A percentile compares a stretch with the other conserved stretches of the same genome.
These are phyloP conservation scores for Exophiala aquamarina DNA, from an alignment of 2,329 filamentous ascomycete genomes.

Conservation along the genomic window DNA sequence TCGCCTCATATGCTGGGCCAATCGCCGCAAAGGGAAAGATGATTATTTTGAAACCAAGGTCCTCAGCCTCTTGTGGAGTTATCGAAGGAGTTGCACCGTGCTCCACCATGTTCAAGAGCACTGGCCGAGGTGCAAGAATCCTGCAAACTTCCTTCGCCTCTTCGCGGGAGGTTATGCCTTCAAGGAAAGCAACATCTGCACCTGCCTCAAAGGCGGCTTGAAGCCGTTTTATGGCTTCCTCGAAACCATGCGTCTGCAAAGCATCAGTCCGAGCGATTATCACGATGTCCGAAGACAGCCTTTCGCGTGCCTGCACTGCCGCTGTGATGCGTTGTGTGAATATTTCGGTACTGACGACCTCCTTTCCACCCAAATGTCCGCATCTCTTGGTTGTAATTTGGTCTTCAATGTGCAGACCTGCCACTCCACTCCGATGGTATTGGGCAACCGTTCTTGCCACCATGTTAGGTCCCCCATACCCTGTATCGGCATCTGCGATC, in stretches of 20 bases:
- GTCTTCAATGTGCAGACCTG: constrained; percentile 58
- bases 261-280: constrained; percentile 45
- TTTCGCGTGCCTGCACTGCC: constrained; percentile 32
- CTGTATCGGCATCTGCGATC: constrained; percentile 54
- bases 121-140: constrained; percentile 40
- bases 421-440: constrained; percentile 54
- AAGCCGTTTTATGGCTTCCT: constrained; percentile 38
- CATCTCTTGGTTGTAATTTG: constrained; percentile 39
- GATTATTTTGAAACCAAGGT: constrained; percentile 43
- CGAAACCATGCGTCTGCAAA: constrained; percentile 35
- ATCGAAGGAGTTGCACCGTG: constrained; percentile 41
- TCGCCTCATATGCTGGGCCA: constrained; percentile 37
- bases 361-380: constrained; percentile 39
- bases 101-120: constrained; percentile 46
- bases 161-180: constrained; percentile 40
- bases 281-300: constrained; percentile 35
- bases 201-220: constrained; percentile 39
- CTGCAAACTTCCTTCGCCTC: constrained; percentile 33
- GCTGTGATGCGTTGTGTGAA: constrained; percentile 38
- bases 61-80: constrained; percentile 36
- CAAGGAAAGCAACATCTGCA: constrained; percentile 42
- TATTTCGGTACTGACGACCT: constrained; percentile 34
- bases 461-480: constrained; percentile 51
- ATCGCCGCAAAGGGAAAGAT: constrained; percentile 42
- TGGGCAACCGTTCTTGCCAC: constrained; percentile 48